phyloP scores from a whole-genome alignment of 2,329 filamentous ascomycete species.

The Calonectria hongkongensis region DNA sequence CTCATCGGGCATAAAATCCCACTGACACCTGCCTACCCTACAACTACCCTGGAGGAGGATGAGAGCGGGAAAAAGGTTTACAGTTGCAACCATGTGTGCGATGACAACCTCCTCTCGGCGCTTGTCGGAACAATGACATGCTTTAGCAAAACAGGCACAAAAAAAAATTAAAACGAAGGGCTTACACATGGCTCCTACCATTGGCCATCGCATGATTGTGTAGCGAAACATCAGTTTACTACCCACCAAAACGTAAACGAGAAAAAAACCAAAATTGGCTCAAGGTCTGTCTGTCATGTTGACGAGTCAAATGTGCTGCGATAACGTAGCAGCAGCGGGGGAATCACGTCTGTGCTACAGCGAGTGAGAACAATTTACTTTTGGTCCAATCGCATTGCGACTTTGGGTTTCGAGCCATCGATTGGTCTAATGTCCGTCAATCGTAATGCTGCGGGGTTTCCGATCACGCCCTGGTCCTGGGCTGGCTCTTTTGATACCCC shows the following conservation, averaged over 20 bases:
- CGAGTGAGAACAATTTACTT: constrained; percentile 49
- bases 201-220: constrained; percentile 4
- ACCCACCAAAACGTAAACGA: not conserved
- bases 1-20: constrained; percentile 3
- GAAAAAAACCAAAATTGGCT: constrained; percentile 26
- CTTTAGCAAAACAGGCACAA: no score
- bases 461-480: constrained; percentile 43
- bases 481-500: constrained; percentile 38
- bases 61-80: not conserved
- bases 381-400: constrained; percentile 53
- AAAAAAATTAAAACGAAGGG: not conserved
- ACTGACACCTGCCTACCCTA: constrained; percentile 13
- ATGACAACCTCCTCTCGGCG: not conserved
- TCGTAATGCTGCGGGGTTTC: constrained; percentile 54
- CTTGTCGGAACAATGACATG: not conserved
- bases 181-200: not conserved
- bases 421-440: constrained; percentile 57
- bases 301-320: constrained; percentile 32
- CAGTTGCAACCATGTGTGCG: constrained; percentile 12
- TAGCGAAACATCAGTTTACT: constrained; percentile 7
- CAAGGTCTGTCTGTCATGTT: constrained; percentile 2
- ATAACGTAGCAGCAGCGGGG: constrained; percentile 29
- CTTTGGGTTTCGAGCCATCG: constrained; percentile 41
- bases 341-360: constrained; percentile 31
- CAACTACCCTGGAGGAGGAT: constrained; percentile 25